Percentiles rank a stretch among this genome's conserved stretches.
These are phyloP conservation scores for Phytophthora tubulina DNA, from an alignment of 352 stramenopile species.

Conservation along the genomic window DNA sequence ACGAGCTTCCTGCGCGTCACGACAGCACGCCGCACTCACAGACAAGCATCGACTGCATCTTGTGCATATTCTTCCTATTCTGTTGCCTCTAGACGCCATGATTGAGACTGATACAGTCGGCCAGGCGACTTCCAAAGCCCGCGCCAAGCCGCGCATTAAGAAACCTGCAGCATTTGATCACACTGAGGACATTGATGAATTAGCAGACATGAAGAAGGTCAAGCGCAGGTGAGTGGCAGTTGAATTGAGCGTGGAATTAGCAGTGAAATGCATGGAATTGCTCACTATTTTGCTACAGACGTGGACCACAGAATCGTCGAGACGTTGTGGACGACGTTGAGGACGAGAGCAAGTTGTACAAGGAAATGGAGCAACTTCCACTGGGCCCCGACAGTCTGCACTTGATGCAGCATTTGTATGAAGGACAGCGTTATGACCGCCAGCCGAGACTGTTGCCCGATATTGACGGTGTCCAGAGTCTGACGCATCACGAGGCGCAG, in stretches of 20 bases:
- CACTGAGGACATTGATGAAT: conserved; percentile 22
- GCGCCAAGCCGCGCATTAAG: conserved; percentile 34
- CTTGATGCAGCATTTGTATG: conserved; percentile 44
- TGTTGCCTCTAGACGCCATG: conserved; percentile 1
- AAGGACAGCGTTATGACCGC: conserved; percentile 56
- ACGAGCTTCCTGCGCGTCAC: conserved; percentile 17
- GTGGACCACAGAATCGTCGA: conserved; percentile 63
- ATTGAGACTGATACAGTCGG: conserved; percentile 21
- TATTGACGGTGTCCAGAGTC: conserved; percentile 61
- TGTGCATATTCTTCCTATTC: neutral
- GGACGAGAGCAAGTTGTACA: conserved; percentile 18
- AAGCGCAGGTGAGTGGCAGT: conserved; percentile 46
- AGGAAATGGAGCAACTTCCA: conserved; percentile 31
- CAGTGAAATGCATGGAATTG: conserved; percentile 1
- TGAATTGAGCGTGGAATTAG: conserved; percentile 10
- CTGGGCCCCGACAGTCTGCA: conserved; percentile 43
- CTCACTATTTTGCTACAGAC: conserved; percentile 39
- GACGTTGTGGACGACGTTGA: conserved; percentile 44
- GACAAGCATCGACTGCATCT: conserved; percentile 1
- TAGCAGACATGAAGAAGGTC: conserved; percentile 43
- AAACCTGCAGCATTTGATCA: conserved; percentile 32
- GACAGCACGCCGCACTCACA: neutral
- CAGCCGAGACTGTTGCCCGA: conserved; percentile 63
- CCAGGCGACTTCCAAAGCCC: conserved; percentile 13
- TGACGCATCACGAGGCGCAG: conserved; percentile 60